Percentiles rank a stretch among this genome's conserved stretches.
phyloP scores from a whole-genome alignment of 2,329 filamentous ascomycete genomes.

The Fusarium sp. region DNA sequence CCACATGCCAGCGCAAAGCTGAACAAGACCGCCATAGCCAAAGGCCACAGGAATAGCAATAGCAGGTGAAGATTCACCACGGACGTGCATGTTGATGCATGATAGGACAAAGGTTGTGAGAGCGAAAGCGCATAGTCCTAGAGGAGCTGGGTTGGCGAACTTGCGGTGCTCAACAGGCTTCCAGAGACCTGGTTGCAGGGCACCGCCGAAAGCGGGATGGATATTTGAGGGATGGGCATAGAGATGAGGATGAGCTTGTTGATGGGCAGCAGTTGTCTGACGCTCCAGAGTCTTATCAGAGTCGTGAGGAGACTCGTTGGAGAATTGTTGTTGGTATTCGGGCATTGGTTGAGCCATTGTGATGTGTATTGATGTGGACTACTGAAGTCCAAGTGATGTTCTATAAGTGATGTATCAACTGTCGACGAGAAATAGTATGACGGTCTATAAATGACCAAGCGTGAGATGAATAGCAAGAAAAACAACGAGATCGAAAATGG shows the following conservation, averaged over 20 bases:
- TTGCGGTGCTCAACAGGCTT: slow-evolving; percentile 72
- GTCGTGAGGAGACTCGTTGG: slow-evolving; percentile 34
- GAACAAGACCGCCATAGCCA: slow-evolving; percentile 78
- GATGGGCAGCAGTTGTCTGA: slow-evolving; percentile 19
- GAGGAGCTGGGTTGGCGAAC: slow-evolving; percentile 81
- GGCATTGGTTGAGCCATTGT: slow-evolving; percentile 36
- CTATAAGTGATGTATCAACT: neutral
- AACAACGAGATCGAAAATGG: neutral
- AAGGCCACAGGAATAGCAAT: slow-evolving; percentile 76
- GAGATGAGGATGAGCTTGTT: slow-evolving; percentile 40
- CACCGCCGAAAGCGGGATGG: slow-evolving; percentile 70
- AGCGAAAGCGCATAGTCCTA: slow-evolving; percentile 82
- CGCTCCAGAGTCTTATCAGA: slow-evolving; percentile 42
- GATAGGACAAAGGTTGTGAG: slow-evolving; percentile 85
- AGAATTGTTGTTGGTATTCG: neutral
- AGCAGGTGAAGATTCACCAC: slow-evolving; percentile 68
- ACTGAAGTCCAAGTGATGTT: neutral
- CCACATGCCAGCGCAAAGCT: slow-evolving; percentile 89
- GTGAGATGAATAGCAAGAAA: neutral
- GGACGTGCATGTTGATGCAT: slow-evolving; percentile 74
- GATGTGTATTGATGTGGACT: neutral
- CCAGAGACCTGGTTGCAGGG: slow-evolving; percentile 77
- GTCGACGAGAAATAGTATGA: neutral
- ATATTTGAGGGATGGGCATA: slow-evolving; percentile 42
- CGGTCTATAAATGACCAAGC: neutral